These are phyloP conservation scores for Rhododendron griersonianum DNA, from an alignment of 148 eudicot genomes.

Conservation along the genomic window DNA sequence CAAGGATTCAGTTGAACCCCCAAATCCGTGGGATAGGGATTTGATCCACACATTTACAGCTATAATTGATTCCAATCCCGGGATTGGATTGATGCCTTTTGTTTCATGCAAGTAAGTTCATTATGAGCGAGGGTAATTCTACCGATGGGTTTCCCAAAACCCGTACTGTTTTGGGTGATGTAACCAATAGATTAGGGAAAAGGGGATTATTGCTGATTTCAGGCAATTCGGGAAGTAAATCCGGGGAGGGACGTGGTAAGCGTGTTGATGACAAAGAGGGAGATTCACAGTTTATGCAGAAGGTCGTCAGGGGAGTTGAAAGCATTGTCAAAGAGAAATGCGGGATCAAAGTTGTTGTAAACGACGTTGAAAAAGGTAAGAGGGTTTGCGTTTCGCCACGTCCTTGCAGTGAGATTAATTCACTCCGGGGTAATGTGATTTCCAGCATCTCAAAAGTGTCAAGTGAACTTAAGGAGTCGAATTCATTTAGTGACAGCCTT, in stretches of 20 bases:
- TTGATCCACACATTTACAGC: not conserved
- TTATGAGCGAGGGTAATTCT: constrained; percentile 37
- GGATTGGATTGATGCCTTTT: not conserved
- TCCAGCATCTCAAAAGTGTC: constrained; percentile 9
- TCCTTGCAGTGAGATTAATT: constrained; percentile 21
- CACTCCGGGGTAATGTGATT: constrained; percentile 16
- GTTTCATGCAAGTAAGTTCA: not conserved
- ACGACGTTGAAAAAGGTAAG: constrained; percentile 29
- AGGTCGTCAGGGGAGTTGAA: constrained; percentile 27
- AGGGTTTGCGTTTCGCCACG: constrained; percentile 34
- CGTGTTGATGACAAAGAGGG: not conserved
- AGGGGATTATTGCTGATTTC: constrained; percentile 34
- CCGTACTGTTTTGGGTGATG: constrained; percentile 42
- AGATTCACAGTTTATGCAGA: constrained; percentile 26
- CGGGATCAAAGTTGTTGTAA: constrained; percentile 7
- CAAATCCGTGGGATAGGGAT: not conserved
- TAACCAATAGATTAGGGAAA: constrained; percentile 53
- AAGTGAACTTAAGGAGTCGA: constrained; percentile 20
- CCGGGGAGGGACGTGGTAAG: constrained; percentile 12
- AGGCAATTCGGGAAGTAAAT: constrained; percentile 21
- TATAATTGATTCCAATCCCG: too few relatives aligned
- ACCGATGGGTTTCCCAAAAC: constrained; percentile 16
- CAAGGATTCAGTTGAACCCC: not conserved
- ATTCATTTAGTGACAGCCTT: not conserved
- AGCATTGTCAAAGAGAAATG: constrained; percentile 28